These are phyloP conservation scores for Pseudevernia furfuracea DNA, from an alignment of 495 filamentous ascomycete species.

Conservation along the genomic window DNA sequence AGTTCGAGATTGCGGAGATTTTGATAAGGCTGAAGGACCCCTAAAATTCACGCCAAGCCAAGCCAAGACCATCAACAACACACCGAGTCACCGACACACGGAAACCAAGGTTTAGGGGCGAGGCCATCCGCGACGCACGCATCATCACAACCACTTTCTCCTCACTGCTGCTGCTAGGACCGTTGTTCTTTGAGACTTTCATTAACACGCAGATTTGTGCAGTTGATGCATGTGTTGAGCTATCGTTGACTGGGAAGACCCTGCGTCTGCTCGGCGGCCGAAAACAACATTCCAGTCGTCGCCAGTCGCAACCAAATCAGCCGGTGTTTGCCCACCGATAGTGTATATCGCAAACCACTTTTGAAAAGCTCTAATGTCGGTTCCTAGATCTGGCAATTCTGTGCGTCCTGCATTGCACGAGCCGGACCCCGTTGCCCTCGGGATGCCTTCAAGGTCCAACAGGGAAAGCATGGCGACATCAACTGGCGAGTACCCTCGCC, in stretches of 20 bases:
- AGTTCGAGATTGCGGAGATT: not conserved
- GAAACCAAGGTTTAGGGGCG: not conserved
- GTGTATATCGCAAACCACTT: not conserved
- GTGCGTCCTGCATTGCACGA: constrained; percentile 5
- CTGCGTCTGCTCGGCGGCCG: constrained; percentile 10
- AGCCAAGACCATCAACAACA: not conserved
- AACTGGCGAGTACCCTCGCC: constrained; percentile 11
- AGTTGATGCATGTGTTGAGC: not conserved
- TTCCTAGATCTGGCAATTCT: not conserved
- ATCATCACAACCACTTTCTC: not conserved
- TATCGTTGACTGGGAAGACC: not conserved
- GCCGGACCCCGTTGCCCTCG: not conserved
- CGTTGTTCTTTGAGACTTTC: not conserved
- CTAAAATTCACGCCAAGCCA: not conserved
- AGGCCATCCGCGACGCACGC: not conserved
- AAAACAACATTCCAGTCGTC: constrained; percentile 18
- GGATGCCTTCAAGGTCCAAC: not conserved
- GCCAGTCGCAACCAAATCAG: constrained; percentile 12
- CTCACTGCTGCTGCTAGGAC: not conserved
- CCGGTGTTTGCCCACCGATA: constrained; percentile 6
- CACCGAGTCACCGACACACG: too few relatives aligned
- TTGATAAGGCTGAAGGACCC: not conserved
- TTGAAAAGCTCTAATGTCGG: not conserved
- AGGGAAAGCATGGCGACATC: constrained; percentile 11
- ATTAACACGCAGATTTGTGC: not conserved